Percentiles rank a stretch among this genome's conserved stretches.
These are phyloP conservation scores for Fusarium bactridioides DNA, from an alignment of 2,329 filamentous ascomycete genomes.

Conservation along the genomic window DNA sequence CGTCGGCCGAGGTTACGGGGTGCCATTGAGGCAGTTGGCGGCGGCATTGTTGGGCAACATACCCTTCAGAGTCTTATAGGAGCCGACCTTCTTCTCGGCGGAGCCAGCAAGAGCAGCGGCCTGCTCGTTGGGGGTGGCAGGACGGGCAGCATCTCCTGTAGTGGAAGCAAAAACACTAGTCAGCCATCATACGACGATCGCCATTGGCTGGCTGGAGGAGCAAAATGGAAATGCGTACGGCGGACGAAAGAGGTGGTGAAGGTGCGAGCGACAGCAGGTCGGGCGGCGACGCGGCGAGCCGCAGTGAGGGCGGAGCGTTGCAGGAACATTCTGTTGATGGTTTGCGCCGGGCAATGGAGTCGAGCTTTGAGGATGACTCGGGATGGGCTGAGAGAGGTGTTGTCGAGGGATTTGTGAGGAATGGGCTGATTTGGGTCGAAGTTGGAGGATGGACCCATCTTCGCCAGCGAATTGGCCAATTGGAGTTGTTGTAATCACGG, in stretches of 20 bases:
- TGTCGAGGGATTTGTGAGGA: conserved; percentile 57
- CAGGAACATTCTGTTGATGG: conserved; percentile 60
- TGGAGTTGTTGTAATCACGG: conserved; percentile 19
- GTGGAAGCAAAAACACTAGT: conserved; percentile 32
- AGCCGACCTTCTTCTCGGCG: conserved; percentile 56
- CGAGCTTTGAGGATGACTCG: conserved; percentile 35
- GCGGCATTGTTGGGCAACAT: conserved; percentile 43
- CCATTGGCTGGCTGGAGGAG: conserved; percentile 36
- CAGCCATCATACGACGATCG: conserved; percentile 46
- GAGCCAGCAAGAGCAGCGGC: conserved; percentile 48
- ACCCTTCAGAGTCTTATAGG: conserved; percentile 59
- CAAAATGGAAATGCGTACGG: conserved; percentile 56
- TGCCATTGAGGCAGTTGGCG: conserved; percentile 16
- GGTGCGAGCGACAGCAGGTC: conserved; percentile 63
- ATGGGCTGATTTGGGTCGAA: conserved; percentile 56
- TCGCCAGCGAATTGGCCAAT: conserved; percentile 49
- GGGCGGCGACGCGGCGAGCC: conserved; percentile 66
- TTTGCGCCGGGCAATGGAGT: conserved; percentile 36
- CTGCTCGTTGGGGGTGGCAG: conserved; percentile 48
- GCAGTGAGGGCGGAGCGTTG: conserved; percentile 68
- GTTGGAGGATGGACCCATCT: conserved; percentile 45
- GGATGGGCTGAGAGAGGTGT: conserved; percentile 41
- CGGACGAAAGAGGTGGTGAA: conserved; percentile 68
- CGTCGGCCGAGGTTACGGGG: conserved; percentile 38
- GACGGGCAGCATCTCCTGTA: conserved; percentile 51